Evolutionary conservation across 345 rosid species (phyloP).

Genomic region (Pistacia atlantica): DNA sequence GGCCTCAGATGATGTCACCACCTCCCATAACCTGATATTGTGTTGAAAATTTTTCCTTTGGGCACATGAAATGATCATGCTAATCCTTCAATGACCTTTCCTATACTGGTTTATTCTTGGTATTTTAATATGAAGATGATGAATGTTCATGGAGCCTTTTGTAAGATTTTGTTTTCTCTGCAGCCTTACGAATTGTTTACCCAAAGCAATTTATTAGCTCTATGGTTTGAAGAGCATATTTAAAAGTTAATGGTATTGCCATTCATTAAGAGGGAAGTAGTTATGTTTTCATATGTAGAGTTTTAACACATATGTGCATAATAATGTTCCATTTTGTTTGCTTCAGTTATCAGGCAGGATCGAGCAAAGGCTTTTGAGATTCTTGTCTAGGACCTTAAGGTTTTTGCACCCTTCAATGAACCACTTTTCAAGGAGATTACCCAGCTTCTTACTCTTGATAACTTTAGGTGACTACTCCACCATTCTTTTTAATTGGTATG

Average conservation of each 20-base stretch:
- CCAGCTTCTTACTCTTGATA: constrained; percentile 68
- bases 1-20: too few species aligned
- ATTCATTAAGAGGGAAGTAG: background rate
- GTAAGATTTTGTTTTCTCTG: too few species aligned
- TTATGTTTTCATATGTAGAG: background rate
- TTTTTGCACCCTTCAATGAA: constrained; percentile 68
- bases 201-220: too few species aligned
- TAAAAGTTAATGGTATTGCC: background rate
- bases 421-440: constrained; percentile 81
- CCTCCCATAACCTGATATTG: too few species aligned
- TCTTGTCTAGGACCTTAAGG: constrained; percentile 75
- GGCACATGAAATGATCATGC: too few species aligned
- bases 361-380: constrained; percentile 82
- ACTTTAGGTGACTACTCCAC: constrained; percentile 32
- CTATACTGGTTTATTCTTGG: too few species aligned
- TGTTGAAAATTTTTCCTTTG: too few species aligned
- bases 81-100: too few species aligned
- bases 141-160: too few species aligned
- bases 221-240: background rate
- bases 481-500: constrained; percentile 13
- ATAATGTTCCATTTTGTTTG: constrained; percentile 18
- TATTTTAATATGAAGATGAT: too few species aligned
- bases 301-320: constrained; percentile 7
- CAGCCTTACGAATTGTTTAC: too few species aligned
- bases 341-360: constrained; percentile 53